Percentiles rank a stretch among this genome's conserved stretches.
phyloP scores from a whole-genome alignment of 1,284 basidiomycete genomes.

The Coniferiporia sulphurascens region DNA sequence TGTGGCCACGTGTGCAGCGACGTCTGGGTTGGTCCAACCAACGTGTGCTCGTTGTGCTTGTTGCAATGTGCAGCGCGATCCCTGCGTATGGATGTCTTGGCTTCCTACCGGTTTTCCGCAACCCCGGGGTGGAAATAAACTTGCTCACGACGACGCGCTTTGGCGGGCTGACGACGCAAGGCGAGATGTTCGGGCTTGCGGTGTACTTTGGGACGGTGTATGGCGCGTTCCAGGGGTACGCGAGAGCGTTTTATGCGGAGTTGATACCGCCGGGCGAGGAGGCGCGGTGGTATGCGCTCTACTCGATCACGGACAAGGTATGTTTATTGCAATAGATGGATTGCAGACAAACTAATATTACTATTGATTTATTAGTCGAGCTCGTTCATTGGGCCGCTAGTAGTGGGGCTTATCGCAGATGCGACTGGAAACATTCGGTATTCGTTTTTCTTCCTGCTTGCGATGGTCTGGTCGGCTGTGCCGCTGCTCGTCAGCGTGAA shows the following conservation, averaged over 20 bases:
- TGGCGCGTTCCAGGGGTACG: constrained; percentile 78
- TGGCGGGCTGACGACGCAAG: constrained; percentile 71
- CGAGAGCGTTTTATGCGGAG: constrained; percentile 74
- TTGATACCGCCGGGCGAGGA: constrained; percentile 75
- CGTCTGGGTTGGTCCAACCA: constrained; percentile 61
- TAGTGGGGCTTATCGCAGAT: constrained; percentile 84
- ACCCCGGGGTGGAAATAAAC: neutral
- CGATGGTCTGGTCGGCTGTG: constrained; percentile 75
- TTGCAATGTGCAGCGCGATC: constrained; percentile 62
- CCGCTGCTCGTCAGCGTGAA: constrained; percentile 72
- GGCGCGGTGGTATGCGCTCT: constrained; percentile 79
- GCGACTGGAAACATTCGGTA: constrained; percentile 84
- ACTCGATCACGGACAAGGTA: constrained; percentile 85
- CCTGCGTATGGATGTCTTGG: constrained; percentile 82
- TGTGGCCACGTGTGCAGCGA: constrained; percentile 65
- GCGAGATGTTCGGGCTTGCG: constrained; percentile 82
- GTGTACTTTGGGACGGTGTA: constrained; percentile 77
- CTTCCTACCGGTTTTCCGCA: constrained; percentile 51
- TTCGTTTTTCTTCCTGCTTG: constrained; percentile 81
- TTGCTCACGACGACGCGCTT: constrained; percentile 33
- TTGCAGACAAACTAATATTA: no score
- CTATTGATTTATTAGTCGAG: constrained; percentile 51
- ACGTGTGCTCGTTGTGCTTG: constrained; percentile 60
- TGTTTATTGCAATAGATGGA: constrained; percentile 13
- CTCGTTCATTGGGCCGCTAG: constrained; percentile 83